A percentile compares a stretch with the other conserved stretches of the same genome.
phyloP scores from a whole-genome alignment of 257 asterid species.

The Nicotiana tomentosiformis region DNA sequence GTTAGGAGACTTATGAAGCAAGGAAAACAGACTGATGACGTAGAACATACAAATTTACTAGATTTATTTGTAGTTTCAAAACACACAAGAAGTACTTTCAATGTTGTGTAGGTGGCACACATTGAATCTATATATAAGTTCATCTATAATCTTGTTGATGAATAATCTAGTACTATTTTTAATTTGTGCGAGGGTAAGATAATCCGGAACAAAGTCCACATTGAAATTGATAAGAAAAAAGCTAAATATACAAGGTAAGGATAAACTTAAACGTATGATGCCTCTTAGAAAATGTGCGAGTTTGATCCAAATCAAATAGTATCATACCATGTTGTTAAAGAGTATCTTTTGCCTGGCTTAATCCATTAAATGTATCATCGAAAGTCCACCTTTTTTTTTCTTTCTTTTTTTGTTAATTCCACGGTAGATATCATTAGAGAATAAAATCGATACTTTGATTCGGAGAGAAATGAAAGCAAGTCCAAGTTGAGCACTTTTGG shows the following conservation, averaged over 20 bases:
- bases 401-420: background rate
- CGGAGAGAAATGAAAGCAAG: conserved; percentile 10
- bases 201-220: no score
- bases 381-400: background rate
- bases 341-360: background rate
- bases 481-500: background rate
- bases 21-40: background rate
- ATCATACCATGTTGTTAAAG: background rate
- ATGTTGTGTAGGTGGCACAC: no score
- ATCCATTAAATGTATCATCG: background rate
- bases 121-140: no score
- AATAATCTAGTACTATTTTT: no score
- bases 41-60: no score
- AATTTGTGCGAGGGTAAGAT: no score
- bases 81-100: no score
- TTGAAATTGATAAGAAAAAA: background rate
- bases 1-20: background rate
- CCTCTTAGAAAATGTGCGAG: no score
- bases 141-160: no score
- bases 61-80: no score
- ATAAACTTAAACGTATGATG: background rate
- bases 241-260: background rate
- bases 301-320: background rate
- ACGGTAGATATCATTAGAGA: background rate
- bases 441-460: conserved; percentile 19